Conservation (phyloP, 176 grass and related monocot genomes). For the Carex parvula region DNA sequence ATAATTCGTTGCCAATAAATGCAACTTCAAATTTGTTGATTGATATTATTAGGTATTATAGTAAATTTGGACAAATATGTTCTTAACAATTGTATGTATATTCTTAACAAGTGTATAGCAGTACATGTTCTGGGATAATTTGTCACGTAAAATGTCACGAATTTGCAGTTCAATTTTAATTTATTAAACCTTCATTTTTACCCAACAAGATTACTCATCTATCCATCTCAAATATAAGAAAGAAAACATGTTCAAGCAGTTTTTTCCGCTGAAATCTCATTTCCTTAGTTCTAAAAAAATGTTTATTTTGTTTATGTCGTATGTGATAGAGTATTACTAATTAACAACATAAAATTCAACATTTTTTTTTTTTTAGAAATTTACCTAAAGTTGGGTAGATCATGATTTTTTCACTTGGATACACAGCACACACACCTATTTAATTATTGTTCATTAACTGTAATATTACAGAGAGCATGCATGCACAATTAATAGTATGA, state of each 20-base stretch:
- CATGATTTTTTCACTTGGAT: neutral
- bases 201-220: neutral
- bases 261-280: neutral
- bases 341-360: neutral
- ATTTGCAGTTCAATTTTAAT: too few species aligned
- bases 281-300: neutral
- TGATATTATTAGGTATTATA: too few species aligned
- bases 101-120: too few species aligned
- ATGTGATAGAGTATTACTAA: neutral
- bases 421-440: neutral
- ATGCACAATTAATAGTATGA: neutral
- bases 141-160: too few species aligned
- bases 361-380: neutral
- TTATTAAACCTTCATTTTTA: neutral
- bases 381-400: neutral
- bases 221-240: neutral
- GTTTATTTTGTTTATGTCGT: neutral
- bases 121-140: too few species aligned
- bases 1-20: neutral
- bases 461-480: neutral
- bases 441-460: neutral
- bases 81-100: neutral
- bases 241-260: neutral
- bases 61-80: neutral
- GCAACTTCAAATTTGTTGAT: neutral